Evolutionary conservation across 1,139 yeast species (phyloP).

Genomic region (Geotrichum restrictum): DNA sequence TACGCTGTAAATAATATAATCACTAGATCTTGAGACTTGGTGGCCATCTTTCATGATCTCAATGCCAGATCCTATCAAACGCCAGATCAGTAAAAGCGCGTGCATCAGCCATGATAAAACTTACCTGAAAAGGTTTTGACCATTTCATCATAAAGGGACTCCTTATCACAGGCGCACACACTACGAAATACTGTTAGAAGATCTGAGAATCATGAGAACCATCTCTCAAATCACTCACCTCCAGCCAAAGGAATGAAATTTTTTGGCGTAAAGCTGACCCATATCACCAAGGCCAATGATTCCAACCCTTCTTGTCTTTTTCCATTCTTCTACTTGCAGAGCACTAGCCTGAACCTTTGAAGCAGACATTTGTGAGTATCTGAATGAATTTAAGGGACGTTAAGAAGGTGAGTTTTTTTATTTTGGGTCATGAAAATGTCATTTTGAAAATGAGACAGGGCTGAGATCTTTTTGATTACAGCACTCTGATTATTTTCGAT

Average conservation of each 20-base stretch:
- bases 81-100: neutral
- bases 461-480: neutral
- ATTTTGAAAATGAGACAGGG: neutral
- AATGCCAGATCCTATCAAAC: conserved; percentile 42
- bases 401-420: no score
- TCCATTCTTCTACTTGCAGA: conserved; percentile 33
- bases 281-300: conserved; percentile 95
- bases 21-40: conserved; percentile 71
- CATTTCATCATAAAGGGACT: conserved; percentile 54
- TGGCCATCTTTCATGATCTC: conserved; percentile 71
- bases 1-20: conserved; percentile 80
- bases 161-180: conserved; percentile 88
- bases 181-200: no score
- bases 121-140: conserved; percentile 40
- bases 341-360: neutral
- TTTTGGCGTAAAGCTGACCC: conserved; percentile 82
- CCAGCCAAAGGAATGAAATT: conserved; percentile 84
- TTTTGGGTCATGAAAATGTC: no score
- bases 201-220: no score
- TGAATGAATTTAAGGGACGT: no score
- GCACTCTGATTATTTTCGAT: no score
- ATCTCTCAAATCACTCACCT: conserved; percentile 37
- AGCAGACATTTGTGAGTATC: no score
- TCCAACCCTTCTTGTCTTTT: conserved; percentile 58
- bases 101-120: neutral